Conservation (phyloP, 305 asterid species). For the Fraxinus latifolia region DNA sequence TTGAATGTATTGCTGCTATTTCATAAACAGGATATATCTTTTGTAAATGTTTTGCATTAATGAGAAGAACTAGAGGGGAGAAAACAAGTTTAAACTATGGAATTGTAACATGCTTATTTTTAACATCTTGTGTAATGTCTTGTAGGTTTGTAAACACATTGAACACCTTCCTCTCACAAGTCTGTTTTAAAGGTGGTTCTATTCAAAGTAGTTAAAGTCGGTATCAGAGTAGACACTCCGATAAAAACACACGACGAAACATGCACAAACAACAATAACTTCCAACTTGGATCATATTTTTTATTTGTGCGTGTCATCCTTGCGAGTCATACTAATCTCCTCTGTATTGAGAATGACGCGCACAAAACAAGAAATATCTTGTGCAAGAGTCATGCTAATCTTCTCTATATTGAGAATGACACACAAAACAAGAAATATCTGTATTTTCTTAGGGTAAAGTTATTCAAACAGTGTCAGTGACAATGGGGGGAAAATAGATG, state of each 20-base stretch:
- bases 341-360: neutral
- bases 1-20: neutral
- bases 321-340: neutral
- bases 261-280: neutral
- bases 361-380: neutral
- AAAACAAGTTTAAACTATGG: neutral
- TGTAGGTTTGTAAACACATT: neutral
- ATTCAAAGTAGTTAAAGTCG: neutral
- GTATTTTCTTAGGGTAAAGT: too few relatives aligned
- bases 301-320: neutral
- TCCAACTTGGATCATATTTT: neutral
- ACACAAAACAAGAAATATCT: neutral
- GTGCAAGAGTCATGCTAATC: neutral
- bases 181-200: neutral
- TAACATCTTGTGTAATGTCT: neutral
- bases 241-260: neutral
- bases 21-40: neutral
- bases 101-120: neutral
- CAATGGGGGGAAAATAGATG: too few relatives aligned
- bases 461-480: too few relatives aligned
- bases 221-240: neutral
- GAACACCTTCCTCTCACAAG: neutral
- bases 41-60: conserved; percentile 22
- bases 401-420: neutral
- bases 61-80: neutral